phyloP scores from a whole-genome alignment of 495 filamentous ascomycete genomes.

The Chaetomium tenue region DNA sequence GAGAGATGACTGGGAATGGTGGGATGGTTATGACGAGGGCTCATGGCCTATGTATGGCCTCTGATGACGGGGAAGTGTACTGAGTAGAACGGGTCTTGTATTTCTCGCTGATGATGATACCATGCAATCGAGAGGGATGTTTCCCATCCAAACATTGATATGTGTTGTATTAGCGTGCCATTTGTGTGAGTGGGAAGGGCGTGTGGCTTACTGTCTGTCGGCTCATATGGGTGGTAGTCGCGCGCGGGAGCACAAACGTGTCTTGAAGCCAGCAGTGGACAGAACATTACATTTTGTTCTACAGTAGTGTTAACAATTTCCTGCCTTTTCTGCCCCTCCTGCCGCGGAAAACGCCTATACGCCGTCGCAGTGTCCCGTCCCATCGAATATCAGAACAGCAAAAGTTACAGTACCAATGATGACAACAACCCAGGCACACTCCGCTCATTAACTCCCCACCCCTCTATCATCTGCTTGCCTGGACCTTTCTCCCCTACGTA shows the following conservation, averaged over 20 bases:
- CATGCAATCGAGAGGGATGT: background rate
- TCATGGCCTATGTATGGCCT: background rate
- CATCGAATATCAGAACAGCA: constrained; percentile 1
- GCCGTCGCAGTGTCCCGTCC: constrained; percentile 17
- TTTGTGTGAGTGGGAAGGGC: background rate
- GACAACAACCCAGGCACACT: background rate
- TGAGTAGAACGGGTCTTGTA: constrained; percentile 1
- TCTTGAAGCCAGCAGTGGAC: background rate
- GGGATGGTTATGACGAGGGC: background rate
- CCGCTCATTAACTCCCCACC: too few species aligned
- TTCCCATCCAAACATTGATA: background rate
- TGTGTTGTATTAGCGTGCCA: too few species aligned
- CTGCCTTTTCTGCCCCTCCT: background rate
- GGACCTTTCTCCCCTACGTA: background rate
- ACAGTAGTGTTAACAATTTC: background rate
- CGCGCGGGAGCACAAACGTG: too few species aligned
- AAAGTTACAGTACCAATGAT: background rate
- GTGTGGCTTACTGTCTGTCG: too few species aligned
- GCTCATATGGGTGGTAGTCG: too few species aligned
- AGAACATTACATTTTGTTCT: constrained; percentile 4
- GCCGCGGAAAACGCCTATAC: constrained; percentile 17
- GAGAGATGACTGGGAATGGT: background rate
- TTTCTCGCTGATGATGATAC: constrained; percentile 2
- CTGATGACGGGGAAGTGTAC: background rate
- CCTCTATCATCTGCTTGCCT: too few species aligned